Evolutionary conservation across 2,329 filamentous ascomycete species (phyloP).

Genomic region (Orbilia javanica): DNA sequence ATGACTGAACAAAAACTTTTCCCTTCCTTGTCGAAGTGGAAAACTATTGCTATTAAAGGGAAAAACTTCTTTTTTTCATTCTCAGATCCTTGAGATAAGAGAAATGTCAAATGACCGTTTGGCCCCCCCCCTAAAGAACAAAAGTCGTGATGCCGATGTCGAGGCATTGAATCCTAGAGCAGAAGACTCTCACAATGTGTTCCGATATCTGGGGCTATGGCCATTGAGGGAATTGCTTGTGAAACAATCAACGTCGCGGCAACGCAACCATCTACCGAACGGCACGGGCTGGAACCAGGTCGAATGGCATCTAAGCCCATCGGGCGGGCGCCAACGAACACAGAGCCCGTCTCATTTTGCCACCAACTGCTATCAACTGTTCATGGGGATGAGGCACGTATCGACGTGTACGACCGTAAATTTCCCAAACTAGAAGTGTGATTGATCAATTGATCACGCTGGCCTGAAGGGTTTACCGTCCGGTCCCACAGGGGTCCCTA

Average conservation of each 20-base stretch:
- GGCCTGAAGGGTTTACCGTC: slow-evolving; percentile 7
- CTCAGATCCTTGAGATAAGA: slow-evolving; percentile 24
- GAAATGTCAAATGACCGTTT: slow-evolving; percentile 8
- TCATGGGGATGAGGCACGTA: slow-evolving; percentile 18
- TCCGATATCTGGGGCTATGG: slow-evolving; percentile 1
- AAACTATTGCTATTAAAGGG: neutral
- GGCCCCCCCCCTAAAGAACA: too few relatives aligned
- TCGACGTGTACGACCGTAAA: slow-evolving; percentile 47
- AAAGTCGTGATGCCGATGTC: neutral
- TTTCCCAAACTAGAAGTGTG: slow-evolving; percentile 37
- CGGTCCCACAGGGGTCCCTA: neutral
- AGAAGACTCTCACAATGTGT: neutral
- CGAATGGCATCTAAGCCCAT: slow-evolving; percentile 15
- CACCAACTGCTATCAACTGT: slow-evolving; percentile 13
- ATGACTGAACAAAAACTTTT: slow-evolving; percentile 10
- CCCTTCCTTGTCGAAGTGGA: neutral
- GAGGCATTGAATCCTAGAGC: slow-evolving; percentile 15
- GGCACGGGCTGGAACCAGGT: neutral
- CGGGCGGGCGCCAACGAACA: slow-evolving; percentile 46
- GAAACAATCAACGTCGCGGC: slow-evolving; percentile 44
- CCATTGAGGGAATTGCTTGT: neutral
- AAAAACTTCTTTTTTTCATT: neutral
- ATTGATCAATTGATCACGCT: slow-evolving; percentile 33
- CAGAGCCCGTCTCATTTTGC: slow-evolving; percentile 29
- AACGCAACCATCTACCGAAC: slow-evolving; percentile 23